phyloP scores from a whole-genome alignment of 306 rosid species.

The Lagenaria siceraria region DNA sequence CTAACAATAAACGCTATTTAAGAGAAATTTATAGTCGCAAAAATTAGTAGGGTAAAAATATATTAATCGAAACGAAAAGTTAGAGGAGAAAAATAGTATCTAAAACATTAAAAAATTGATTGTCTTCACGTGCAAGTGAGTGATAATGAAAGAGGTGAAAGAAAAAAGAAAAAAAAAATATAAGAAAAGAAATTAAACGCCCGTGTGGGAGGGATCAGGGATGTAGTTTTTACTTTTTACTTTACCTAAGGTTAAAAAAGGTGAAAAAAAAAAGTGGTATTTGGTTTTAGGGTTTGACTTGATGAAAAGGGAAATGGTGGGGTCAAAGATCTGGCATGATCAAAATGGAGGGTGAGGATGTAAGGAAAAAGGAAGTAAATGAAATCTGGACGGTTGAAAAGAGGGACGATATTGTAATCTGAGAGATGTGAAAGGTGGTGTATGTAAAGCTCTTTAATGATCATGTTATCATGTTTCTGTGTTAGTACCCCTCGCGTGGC shows the following conservation, averaged over 20 bases:
- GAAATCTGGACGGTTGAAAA: not conserved
- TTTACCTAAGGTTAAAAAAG: not conserved
- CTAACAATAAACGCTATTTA: too few relatives aligned
- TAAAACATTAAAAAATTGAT: not conserved
- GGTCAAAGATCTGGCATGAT: not conserved
- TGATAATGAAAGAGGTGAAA: not conserved
- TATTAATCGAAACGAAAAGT: too few relatives aligned
- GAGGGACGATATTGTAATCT: not conserved
- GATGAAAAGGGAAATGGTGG: not conserved
- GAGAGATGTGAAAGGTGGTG: slow-evolving; percentile 12
- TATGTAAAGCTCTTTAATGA: slow-evolving; percentile 24
- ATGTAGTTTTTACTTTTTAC: not conserved
- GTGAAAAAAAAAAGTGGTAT: not conserved
- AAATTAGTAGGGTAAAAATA: too few relatives aligned
- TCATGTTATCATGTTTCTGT: slow-evolving; percentile 20
- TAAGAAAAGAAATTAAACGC: not conserved
- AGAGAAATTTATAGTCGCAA: too few relatives aligned
- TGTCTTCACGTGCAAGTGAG: not conserved
- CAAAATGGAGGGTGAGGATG: not conserved
- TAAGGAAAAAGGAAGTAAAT: not conserved
- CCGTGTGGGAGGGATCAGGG: not conserved
- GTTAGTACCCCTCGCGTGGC: slow-evolving; percentile 5
- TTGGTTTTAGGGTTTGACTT: not conserved
- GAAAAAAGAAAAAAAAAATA: too few relatives aligned
- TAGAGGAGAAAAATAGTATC: too few relatives aligned